phyloP scores from a whole-genome alignment of 225 moss, liverwort and hornwort genomes.

The Lunularia cruciata region DNA sequence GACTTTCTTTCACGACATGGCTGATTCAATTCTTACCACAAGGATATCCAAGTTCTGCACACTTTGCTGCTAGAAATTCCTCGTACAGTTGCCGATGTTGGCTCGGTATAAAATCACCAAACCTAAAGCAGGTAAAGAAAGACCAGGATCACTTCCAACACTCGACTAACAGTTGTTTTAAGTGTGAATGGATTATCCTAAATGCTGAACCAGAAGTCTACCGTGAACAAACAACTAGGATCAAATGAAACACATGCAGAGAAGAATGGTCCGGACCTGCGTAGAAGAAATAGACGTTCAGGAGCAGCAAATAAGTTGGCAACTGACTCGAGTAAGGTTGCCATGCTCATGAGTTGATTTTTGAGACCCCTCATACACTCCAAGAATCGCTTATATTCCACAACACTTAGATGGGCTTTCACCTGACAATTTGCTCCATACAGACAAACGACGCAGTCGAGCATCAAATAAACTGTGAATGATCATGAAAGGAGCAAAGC shows the following conservation, averaged over 20 bases:
- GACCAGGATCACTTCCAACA: too few species aligned
- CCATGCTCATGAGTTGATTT: constrained; percentile 77
- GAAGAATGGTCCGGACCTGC: constrained; percentile 50
- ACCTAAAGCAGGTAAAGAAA: constrained; percentile 42
- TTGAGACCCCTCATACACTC: constrained; percentile 82
- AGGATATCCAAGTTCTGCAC: constrained; percentile 54
- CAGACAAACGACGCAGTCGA: too few species aligned
- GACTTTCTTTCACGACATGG: too few species aligned
- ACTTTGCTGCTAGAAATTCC: constrained; percentile 56
- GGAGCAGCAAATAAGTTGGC: constrained; percentile 91
- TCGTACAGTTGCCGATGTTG: constrained; percentile 60
- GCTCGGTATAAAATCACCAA: constrained; percentile 78
- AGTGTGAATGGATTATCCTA: too few species aligned
- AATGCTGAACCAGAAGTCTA: too few species aligned
- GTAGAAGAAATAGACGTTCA: constrained; percentile 82
- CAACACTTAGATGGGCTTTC: constrained; percentile 74
- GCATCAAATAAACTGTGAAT: too few species aligned
- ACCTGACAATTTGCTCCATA: too few species aligned
- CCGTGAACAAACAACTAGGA: too few species aligned
- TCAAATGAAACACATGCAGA: not conserved
- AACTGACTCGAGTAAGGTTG: constrained; percentile 59
- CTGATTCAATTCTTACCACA: constrained; percentile 20
- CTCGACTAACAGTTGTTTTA: too few species aligned
- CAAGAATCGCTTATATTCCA: constrained; percentile 79
- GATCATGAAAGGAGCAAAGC: too few species aligned